Evolutionary conservation across 441 rosid species (phyloP).

Genomic region (Theobroma grandiflorum): DNA sequence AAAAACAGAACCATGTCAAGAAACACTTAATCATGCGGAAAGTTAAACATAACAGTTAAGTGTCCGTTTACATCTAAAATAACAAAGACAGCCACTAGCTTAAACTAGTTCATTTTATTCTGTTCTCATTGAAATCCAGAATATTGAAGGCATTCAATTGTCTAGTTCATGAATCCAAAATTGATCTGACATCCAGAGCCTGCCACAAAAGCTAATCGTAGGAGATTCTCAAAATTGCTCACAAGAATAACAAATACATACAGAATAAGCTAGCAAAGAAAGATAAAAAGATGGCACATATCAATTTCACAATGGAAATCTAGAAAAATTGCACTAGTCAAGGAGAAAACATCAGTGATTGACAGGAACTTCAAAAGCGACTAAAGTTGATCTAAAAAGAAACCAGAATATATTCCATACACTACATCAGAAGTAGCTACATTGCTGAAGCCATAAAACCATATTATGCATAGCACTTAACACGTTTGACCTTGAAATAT

Average conservation of each 20-base stretch:
- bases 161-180: neutral
- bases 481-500: neutral
- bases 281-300: neutral
- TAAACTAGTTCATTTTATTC: neutral
- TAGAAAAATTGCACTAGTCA: constrained; percentile 6
- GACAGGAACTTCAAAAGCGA: neutral
- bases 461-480: neutral
- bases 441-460: neutral
- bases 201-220: neutral
- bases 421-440: constrained; percentile 1
- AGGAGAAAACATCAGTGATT: constrained; percentile 6
- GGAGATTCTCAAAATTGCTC: neutral
- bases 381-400: neutral
- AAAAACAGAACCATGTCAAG: constrained; percentile 32
- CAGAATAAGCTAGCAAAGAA: constrained; percentile 5
- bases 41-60: neutral
- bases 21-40: constrained; percentile 5
- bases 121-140: neutral
- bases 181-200: constrained; percentile 8
- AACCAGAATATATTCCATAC: neutral
- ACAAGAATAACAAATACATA: neutral
- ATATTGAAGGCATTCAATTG: neutral
- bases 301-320: neutral
- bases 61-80: neutral
- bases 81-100: neutral